Evolutionary conservation across 2,329 filamentous ascomycete species (phyloP), one percentile per base, ranked within the genome.

Genomic region (Fonsecaea pedrosoi): DNA sequence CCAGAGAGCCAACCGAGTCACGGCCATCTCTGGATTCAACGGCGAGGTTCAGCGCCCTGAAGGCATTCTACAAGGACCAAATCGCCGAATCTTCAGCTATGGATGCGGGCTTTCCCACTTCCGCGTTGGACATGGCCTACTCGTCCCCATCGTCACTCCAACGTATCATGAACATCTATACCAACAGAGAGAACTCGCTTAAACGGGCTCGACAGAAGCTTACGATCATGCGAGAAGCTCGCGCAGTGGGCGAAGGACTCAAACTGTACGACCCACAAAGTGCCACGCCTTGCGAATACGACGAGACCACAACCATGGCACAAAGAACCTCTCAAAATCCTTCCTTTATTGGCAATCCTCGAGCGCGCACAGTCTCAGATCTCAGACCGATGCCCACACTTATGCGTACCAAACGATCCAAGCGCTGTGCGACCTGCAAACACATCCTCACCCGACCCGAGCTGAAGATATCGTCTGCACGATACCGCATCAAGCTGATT

Each of bases 401-500:
- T 1, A 87, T 99, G 13, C 90, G 92, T 64, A 96, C 94, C 0
- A 97, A 97, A 76, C 90, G 94, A 42, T 93, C 92, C 21, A 98
- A 97, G 81, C 92, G 95, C 54, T 99, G 95, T 78, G 90, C 92
- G 59, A 86, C 90, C 10, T 99, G 95, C 80, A 90, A 95, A 12
- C 94, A 98, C 80, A 97, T 98, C 76, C 90, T 99, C 73, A 91
- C 92, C 68, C 96, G 96, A 77, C 95, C 94, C 13, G 95, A 99
- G 79, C 87, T 89, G 66, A 99, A 98, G 78, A 89, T 96, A 37
- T 88, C 89, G 55, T 94, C 91, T 60, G 95, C 91, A 6, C 90
- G 94, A 35, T 98, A 95, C 85, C 91, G 94, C 74, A 97, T 99
- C 78, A 91, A 92, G 62, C 86, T 98, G 0, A 89, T 98, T 4